Conservation (phyloP, 2,329 filamentous ascomycete species). For the Aureobasidium sp. region DNA sequence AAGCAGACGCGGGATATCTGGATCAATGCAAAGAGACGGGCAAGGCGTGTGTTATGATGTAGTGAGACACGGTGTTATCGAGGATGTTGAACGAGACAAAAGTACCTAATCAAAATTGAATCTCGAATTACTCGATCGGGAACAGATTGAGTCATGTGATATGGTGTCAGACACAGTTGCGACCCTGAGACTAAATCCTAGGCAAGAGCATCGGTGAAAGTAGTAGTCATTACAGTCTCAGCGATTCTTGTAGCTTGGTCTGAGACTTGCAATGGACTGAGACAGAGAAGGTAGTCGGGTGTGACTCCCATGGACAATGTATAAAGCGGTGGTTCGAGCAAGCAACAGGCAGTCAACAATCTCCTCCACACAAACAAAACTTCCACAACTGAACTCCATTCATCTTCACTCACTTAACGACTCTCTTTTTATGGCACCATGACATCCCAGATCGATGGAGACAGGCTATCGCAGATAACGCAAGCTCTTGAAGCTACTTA, state of each 20-base stretch:
- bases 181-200: not conserved
- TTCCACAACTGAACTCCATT: not conserved
- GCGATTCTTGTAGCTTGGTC: too few species aligned
- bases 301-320: not conserved
- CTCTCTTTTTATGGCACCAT: slow-evolving; percentile 1
- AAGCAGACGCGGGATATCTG: slow-evolving; percentile 68
- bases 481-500: slow-evolving; percentile 85
- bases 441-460: slow-evolving; percentile 5
- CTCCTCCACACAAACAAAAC: slow-evolving; percentile 15
- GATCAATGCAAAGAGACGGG: slow-evolving; percentile 45
- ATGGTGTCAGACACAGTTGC: not conserved
- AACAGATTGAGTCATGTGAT: slow-evolving; percentile 8
- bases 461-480: slow-evolving; percentile 60
- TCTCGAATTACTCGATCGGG: not conserved
- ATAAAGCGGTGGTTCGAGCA: not conserved
- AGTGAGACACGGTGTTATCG: not conserved
- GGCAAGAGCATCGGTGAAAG: not conserved
- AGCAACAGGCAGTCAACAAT: slow-evolving; percentile 8
- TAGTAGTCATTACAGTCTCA: not conserved
- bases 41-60: slow-evolving; percentile 5
- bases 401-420: not conserved
- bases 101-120: not conserved
- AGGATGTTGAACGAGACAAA: not conserved
- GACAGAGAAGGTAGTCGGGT: not conserved
- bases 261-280: not conserved